Evolutionary conservation across 2,329 filamentous ascomycete species (phyloP).

Genomic region (Ophiostoma novo-ulmi): DNA sequence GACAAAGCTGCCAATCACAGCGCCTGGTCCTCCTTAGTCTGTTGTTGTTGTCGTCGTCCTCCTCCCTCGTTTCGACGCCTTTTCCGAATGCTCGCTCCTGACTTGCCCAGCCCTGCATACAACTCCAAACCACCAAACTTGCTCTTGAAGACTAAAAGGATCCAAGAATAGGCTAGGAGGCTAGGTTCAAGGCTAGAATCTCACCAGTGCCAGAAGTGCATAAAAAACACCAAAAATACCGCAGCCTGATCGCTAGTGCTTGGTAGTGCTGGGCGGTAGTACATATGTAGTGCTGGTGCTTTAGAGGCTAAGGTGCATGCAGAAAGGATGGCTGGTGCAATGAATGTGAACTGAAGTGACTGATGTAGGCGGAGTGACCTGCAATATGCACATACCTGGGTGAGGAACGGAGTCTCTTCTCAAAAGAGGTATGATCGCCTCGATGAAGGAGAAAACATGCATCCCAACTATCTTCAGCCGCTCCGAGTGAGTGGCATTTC

Average conservation of each 20-base stretch:
- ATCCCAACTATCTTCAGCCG: slow-evolving; percentile 10
- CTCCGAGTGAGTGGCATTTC: slow-evolving; percentile 3
- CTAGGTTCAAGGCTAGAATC: background rate
- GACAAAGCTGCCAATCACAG: background rate
- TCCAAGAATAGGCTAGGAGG: slow-evolving; percentile 2
- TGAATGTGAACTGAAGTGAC: background rate
- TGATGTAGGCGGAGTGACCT: background rate
- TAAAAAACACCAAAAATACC: background rate
- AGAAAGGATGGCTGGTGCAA: slow-evolving; percentile 4
- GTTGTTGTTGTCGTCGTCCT: background rate
- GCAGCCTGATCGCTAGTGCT: slow-evolving; percentile 9
- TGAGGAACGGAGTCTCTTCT: slow-evolving; percentile 1
- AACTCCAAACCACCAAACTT: background rate
- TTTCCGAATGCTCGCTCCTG: background rate
- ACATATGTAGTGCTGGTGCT: slow-evolving; percentile 8
- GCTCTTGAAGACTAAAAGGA: background rate
- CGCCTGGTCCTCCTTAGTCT: background rate
- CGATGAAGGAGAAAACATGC: background rate
- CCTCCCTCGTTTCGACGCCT: slow-evolving; percentile 6
- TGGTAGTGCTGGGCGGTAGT: background rate
- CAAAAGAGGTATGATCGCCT: background rate
- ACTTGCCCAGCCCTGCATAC: slow-evolving; percentile 5
- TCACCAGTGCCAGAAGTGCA: background rate
- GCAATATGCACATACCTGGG: slow-evolving; percentile 7
- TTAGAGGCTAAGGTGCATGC: background rate